phyloP scores from a whole-genome alignment of 306 rosid species.

The Mimosa pudica region DNA sequence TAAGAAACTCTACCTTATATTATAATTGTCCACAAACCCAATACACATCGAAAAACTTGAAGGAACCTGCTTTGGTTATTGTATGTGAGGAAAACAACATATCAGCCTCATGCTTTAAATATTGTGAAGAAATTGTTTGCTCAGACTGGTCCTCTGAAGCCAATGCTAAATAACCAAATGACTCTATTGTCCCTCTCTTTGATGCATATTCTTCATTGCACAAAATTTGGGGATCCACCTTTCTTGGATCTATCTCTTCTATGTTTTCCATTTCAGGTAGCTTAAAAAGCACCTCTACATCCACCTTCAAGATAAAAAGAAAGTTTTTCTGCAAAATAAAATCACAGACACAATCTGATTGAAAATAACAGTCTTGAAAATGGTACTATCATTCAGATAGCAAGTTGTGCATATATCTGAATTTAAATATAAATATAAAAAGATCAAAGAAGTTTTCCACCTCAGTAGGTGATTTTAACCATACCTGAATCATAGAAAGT shows the following conservation, averaged over 20 bases:
- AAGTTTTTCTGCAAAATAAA: no score
- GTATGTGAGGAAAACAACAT: slow-evolving; percentile 64
- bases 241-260: slow-evolving; percentile 41
- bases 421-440: no score
- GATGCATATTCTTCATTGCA: slow-evolving; percentile 49
- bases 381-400: no score
- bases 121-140: slow-evolving; percentile 58
- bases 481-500: no score
- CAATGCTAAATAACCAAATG: slow-evolving; percentile 62
- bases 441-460: no score
- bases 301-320: slow-evolving; percentile 49
- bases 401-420: no score
- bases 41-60: no score
- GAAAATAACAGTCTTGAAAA: no score
- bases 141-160: slow-evolving; percentile 59
- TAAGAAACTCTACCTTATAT: no score
- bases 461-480: no score
- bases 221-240: slow-evolving; percentile 52
- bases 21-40: no score
- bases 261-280: slow-evolving; percentile 44
- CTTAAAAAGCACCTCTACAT: slow-evolving; percentile 57
- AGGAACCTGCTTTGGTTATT: slow-evolving; percentile 70
- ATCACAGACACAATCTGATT: no score
- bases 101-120: slow-evolving; percentile 43
- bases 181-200: slow-evolving; percentile 49